These are phyloP conservation scores for Beta macrorhiza DNA, from an alignment of 179 eudicot genomes.

Conservation along the genomic window DNA sequence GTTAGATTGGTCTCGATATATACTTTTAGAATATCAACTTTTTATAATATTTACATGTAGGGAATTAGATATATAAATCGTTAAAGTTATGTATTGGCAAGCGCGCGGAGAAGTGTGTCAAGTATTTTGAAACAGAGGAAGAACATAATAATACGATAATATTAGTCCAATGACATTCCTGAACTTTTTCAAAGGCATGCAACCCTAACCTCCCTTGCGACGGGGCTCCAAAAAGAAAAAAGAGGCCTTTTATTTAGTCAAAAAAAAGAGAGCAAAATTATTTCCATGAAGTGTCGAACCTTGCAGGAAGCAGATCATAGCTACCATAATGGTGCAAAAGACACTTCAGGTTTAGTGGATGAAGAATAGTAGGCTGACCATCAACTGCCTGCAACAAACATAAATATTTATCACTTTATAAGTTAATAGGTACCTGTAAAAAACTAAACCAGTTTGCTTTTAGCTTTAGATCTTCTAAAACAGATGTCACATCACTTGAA, in stretches of 20 bases:
- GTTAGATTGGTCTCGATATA: no score
- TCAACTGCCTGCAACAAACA: slow-evolving; percentile 70
- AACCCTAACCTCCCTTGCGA: neutral
- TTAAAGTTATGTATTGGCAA: no score
- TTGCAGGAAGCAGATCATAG: slow-evolving; percentile 80
- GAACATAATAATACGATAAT: neutral
- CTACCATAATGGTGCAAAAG: slow-evolving; percentile 89
- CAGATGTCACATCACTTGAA: neutral
- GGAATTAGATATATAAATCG: no score
- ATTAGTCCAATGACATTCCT: neutral
- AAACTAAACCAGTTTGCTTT: neutral
- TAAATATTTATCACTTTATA: slow-evolving; percentile 15
- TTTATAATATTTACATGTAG: no score
- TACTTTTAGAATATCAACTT: no score
- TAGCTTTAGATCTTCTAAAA: neutral
- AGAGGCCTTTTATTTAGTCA: neutral
- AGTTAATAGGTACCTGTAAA: neutral
- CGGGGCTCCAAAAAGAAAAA: neutral
- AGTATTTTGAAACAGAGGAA: no score
- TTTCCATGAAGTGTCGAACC: slow-evolving; percentile 44
- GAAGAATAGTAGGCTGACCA: slow-evolving; percentile 87
- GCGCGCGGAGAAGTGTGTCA: no score
- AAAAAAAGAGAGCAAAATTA: slow-evolving; percentile 6
- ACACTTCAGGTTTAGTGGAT: slow-evolving; percentile 90
- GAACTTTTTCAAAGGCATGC: neutral